Evolutionary conservation across 768 basidiomycete genomes (phyloP), one percentile per base, ranked within the genome.

Genomic region (Strobilomyces echinocephalus): DNA sequence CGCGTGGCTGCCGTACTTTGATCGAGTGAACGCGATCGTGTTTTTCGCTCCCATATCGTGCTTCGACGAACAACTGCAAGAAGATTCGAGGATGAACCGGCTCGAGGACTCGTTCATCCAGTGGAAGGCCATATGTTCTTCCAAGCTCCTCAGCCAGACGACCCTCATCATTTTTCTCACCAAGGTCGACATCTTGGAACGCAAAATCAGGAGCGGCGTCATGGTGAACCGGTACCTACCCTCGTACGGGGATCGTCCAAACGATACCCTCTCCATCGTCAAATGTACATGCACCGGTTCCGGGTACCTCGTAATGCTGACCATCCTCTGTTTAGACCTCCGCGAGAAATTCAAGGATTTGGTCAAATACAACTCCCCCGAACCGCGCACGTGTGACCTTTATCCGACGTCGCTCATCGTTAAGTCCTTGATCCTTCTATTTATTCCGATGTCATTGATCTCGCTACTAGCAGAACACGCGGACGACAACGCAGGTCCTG

Each of bases 1-100:
- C 18, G 85, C 85, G 0, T 91, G 89, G 89, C 72, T 88, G 18
- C 85, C 88, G 0, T 91, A 83, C 69, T 91, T 91, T 63, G 84
- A 90, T 49, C 80, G 84, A 61, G 84, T 85, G 40, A 80, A 24
- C 24, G 24, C 24, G 24, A 24, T 24, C 24, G 4, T 24, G 4
- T 24, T 24, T 4, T 24, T 24, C 18, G 84, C 87, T 2, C 89
- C 89, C 8, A 78, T 91, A 39, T 88, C 86, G n/a, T 87, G 85
- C 44, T 91, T 91, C 58, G 87, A 91, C 64, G 85, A 91, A 64
- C 73, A 77, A 16, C 72, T 88, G 1, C 76, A 83, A 53, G 88
- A 91, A 69, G 88, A 90, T 63, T 72, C 74, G 7, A 74, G 76
- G 24, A 80, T 88, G 49, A 89, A 89, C 63, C 79, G 87, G 11